These are phyloP conservation scores for Arabidopsis arenosa DNA, from an alignment of 345 rosid species.

Conservation along the genomic window DNA sequence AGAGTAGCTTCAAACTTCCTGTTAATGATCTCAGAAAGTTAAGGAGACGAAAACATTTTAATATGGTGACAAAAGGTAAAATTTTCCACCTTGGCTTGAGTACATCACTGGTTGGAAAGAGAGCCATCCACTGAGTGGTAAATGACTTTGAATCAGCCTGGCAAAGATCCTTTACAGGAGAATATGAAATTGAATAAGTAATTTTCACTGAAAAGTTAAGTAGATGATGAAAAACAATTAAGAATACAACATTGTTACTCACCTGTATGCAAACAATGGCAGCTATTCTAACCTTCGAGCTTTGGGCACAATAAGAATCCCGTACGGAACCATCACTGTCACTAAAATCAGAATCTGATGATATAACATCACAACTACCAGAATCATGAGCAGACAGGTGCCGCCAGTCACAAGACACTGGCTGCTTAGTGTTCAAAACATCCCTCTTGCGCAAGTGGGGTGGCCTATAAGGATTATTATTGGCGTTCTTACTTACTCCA, in stretches of 20 bases:
- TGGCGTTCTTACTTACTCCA: constrained; percentile 49
- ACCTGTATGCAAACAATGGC: constrained; percentile 86
- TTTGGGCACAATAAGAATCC: constrained; percentile 52
- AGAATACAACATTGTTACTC: constrained; percentile 35
- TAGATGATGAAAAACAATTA: constrained; percentile 15
- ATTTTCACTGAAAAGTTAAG: constrained; percentile 8
- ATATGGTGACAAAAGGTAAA: constrained; percentile 29
- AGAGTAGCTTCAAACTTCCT: constrained; percentile 85
- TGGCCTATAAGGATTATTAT: constrained; percentile 74
- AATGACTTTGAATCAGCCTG: constrained; percentile 90
- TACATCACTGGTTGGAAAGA: constrained; percentile 84
- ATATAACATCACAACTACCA: constrained; percentile 52
- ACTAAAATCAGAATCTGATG: constrained; percentile 92
- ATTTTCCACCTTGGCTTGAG: constrained; percentile 67
- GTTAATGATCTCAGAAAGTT: constrained; percentile 43
- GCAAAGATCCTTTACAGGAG: constrained; percentile 75
- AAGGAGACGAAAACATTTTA: constrained; percentile 30
- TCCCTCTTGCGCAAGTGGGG: constrained; percentile 89
- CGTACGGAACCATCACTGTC: constrained; percentile 71
- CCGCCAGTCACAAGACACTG: constrained; percentile 48
- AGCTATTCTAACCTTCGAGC: constrained; percentile 81
- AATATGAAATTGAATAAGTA: constrained; percentile 9
- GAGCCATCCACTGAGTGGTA: constrained; percentile 83
- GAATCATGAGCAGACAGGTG: constrained; percentile 56
- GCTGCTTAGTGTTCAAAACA: constrained; percentile 46